Evolutionary conservation across 306 rosid species (phyloP).

Genomic region (Lathyrus tuberosus): DNA sequence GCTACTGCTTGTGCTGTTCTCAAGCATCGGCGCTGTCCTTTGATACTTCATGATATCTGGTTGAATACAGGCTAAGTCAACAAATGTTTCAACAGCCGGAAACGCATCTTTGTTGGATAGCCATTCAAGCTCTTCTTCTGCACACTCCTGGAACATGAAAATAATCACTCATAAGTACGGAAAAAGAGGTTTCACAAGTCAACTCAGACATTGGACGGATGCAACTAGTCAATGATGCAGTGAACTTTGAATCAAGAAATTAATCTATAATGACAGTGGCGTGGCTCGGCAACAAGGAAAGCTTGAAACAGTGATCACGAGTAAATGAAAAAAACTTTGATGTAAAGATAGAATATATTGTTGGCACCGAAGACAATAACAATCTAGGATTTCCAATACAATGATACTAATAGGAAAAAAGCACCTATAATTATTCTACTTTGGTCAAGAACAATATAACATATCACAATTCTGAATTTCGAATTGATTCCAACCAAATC

Average conservation of each 20-base stretch:
- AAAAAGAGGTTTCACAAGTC: conserved; percentile 21
- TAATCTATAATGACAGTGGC: not conserved
- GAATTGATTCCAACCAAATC: conserved; percentile 25
- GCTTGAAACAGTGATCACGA: conserved; percentile 34
- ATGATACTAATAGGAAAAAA: conserved; percentile 12
- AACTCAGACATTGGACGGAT: conserved; percentile 16
- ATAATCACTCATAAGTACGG: not conserved
- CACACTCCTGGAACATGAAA: conserved; percentile 48
- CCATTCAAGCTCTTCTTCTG: conserved; percentile 90
- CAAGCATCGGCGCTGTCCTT: conserved; percentile 52
- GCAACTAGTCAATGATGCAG: conserved; percentile 4
- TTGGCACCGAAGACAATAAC: not conserved
- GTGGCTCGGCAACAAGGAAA: conserved; percentile 29
- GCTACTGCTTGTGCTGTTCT: conserved; percentile 55
- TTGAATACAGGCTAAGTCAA: conserved; percentile 45
- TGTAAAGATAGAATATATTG: conserved; percentile 4
- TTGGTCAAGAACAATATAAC: not conserved
- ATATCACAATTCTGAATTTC: not conserved
- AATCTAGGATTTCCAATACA: conserved; percentile 8
- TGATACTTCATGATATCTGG: conserved; percentile 44
- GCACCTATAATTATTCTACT: not conserved
- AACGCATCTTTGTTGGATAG: conserved; percentile 80
- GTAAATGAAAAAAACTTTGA: conserved; percentile 22
- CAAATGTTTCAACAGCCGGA: conserved; percentile 67
- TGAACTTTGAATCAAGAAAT: conserved; percentile 24